A percentile compares a stretch with the other conserved stretches of the same genome.
phyloP scores from a whole-genome alignment of 371 early-diverging fungal species.

The Nematocida major region DNA sequence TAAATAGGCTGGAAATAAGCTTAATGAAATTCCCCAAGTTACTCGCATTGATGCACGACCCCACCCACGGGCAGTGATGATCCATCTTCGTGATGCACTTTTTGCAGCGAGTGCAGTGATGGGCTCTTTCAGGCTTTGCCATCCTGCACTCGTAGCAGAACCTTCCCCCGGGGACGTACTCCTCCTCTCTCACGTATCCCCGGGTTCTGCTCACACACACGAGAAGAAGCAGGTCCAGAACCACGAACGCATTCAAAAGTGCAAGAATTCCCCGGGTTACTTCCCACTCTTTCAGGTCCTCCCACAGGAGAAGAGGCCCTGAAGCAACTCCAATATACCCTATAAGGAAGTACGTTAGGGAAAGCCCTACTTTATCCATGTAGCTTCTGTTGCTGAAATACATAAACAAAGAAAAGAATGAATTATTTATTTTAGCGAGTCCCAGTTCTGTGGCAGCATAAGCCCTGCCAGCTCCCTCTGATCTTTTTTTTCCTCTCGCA shows the following conservation, averaged over 20 bases:
- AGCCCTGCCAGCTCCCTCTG: neutral
- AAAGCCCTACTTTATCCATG: slow-evolving; percentile 28
- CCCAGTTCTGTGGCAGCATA: neutral
- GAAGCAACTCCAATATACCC: slow-evolving; percentile 20
- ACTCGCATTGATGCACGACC: slow-evolving; percentile 80
- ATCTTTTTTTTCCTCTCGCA: neutral
- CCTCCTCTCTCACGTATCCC: slow-evolving; percentile 31
- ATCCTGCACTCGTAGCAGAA: slow-evolving; percentile 68
- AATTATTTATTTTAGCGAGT: slow-evolving; percentile 15
- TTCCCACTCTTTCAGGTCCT: neutral
- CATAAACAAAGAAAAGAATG: slow-evolving; percentile 43
- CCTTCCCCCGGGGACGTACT: slow-evolving; percentile 35
- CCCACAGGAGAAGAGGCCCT: slow-evolving; percentile 4
- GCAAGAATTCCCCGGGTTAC: neutral
- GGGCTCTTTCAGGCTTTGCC: slow-evolving; percentile 79
- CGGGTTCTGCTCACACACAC: slow-evolving; percentile 38
- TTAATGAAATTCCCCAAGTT: slow-evolving; percentile 66
- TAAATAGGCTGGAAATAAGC: slow-evolving; percentile 55
- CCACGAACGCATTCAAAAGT: neutral
- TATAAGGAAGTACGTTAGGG: neutral
- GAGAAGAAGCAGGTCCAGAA: neutral
- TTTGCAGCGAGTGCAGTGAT: slow-evolving; percentile 88
- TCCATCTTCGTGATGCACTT: slow-evolving; percentile 93
- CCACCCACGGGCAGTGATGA: slow-evolving; percentile 95
- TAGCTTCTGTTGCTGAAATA: slow-evolving; percentile 31